Evolutionary conservation across 768 basidiomycete species (phyloP), one percentile per base, ranked within the genome.

Genomic region (Termitomyces sp.): DNA sequence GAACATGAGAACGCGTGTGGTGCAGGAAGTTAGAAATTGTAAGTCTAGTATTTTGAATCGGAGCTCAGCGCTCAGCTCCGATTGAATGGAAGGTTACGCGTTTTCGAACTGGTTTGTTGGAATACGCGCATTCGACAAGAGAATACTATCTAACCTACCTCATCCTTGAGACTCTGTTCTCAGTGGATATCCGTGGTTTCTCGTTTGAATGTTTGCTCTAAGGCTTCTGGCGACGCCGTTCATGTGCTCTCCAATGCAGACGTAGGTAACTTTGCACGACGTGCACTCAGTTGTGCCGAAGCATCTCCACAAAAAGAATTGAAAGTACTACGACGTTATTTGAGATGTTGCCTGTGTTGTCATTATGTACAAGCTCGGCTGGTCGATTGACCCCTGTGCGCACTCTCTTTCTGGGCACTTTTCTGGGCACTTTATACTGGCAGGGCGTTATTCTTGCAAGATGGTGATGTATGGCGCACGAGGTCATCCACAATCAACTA

Each of bases 391-490:
- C 42, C 75, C 80, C 4, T 65, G 72, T 35, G 72, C 71, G 35
- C 61, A 59, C 18, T 63, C 18, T 63, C 63, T 22, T 61, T 72
- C 6, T 84, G 79, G 82, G 67, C 66, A 0, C 62, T 75, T 7
- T n/a, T n/a, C n/a, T 84, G 79, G 82, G 67, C 66, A 0, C 60
- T 73, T 1, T 85, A 86, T 62, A 80, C 68, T 80, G 79, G 68
- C 85, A 85, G 64, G 80, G 84, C 9, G 68, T 87, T 12, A 75
- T 79, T 26, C 76, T 86, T 52, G 82, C 83, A 13, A 80, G 83
- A 2, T 75, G 80, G 64, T 87, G 84, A 83, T 83, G 83, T 58
- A 73, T 85, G 61, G 83, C 81, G 3, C 84, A 85, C 58, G 84
- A 85, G 66, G 84, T 82, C 43, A 83, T 82, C 3, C 85, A 86